These are phyloP conservation scores for Mortierella sp. DNA, from an alignment of 371 early-diverging fungal species.

Conservation along the genomic window DNA sequence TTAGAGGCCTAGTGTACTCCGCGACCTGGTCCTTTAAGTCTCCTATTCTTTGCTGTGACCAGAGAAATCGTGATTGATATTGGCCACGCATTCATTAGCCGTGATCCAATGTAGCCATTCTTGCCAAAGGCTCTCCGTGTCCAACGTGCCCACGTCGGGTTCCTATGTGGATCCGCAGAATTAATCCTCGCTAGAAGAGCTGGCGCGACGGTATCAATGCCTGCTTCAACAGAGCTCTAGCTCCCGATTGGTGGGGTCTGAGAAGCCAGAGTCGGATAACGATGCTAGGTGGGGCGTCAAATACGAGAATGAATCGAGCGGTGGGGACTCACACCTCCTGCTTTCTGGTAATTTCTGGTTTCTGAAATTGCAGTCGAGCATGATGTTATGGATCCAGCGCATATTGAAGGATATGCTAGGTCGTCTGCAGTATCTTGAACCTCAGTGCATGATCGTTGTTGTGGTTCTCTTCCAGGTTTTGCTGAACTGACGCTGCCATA, in stretches of 20 bases:
- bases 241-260: constrained; percentile 88
- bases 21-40: no score
- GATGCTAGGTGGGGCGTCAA: constrained; percentile 93
- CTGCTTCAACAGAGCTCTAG: constrained; percentile 85
- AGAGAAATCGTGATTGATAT: no score
- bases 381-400: constrained; percentile 87
- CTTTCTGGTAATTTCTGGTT: constrained; percentile 90
- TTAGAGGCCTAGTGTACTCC: no score
- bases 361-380: constrained; percentile 92
- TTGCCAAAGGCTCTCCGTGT: constrained; percentile 89
- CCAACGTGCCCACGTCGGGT: constrained; percentile 90
- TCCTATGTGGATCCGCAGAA: constrained; percentile 54
- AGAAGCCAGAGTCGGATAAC: constrained; percentile 91
- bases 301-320: constrained; percentile 90
- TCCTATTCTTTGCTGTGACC: no score
- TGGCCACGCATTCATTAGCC: constrained; percentile 86
- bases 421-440: constrained; percentile 94
- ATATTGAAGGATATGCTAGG: constrained; percentile 87
- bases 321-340: constrained; percentile 94
- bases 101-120: constrained; percentile 88
- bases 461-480: constrained; percentile 66
- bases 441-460: constrained; percentile 78
- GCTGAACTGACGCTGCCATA: constrained; percentile 75
- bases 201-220: constrained; percentile 92
- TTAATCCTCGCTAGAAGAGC: constrained; percentile 86